These are phyloP conservation scores for Iris macrosiphon DNA, from an alignment of 106 monocot species.

Conservation along the genomic window DNA sequence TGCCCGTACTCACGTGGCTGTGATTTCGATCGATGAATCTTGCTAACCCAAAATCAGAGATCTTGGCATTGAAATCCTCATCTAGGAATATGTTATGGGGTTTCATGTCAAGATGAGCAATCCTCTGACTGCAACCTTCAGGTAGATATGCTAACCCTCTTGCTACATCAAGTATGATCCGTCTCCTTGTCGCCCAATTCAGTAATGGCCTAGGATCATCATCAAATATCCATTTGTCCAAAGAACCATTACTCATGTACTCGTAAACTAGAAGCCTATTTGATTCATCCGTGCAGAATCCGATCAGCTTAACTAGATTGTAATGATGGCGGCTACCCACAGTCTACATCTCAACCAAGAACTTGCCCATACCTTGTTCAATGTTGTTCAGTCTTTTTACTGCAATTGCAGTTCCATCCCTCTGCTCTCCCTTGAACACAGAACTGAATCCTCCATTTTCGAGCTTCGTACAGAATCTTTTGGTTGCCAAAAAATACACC, in stretches of 20 bases:
- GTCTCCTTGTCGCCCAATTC: background rate
- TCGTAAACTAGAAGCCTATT: slow-evolving; percentile 13
- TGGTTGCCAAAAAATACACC: too few species aligned
- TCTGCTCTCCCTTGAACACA: slow-evolving; percentile 11
- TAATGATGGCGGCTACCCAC: slow-evolving; percentile 16
- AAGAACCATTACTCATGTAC: slow-evolving; percentile 10
- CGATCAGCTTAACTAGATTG: slow-evolving; percentile 6
- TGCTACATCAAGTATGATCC: slow-evolving; percentile 1
- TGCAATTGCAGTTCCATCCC: slow-evolving; percentile 2
- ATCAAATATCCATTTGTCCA: slow-evolving; percentile 9
- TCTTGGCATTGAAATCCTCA: slow-evolving; percentile 3
- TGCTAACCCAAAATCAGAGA: slow-evolving; percentile 7
- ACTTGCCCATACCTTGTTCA: background rate
- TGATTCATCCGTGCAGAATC: slow-evolving; percentile 6
- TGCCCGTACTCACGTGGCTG: slow-evolving; percentile 4
- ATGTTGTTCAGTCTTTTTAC: slow-evolving; percentile 11
- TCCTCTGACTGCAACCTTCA: slow-evolving; percentile 7
- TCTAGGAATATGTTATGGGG: slow-evolving; percentile 12
- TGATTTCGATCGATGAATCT: slow-evolving; percentile 7
- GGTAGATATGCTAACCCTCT: slow-evolving; percentile 8
- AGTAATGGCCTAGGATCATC: background rate
- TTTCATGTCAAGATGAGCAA: slow-evolving; percentile 12
- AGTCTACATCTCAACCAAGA: slow-evolving; percentile 11
- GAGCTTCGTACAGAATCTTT: background rate
- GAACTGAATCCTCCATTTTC: slow-evolving; percentile 20